Conservation (phyloP, 768 basidiomycete genomes). For the Austroboletus festivus region DNA sequence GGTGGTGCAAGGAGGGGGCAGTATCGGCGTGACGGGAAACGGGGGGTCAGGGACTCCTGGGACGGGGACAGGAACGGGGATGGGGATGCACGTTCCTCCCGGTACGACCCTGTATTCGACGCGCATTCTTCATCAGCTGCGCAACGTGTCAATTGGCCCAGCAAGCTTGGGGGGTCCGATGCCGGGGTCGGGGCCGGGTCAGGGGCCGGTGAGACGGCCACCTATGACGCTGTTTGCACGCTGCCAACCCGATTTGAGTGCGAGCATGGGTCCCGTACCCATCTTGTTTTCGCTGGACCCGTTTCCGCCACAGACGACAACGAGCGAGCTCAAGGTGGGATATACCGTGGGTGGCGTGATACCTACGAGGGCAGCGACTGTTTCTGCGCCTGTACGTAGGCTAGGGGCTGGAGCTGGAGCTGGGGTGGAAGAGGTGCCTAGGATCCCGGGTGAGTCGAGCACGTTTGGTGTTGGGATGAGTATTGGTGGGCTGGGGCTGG, state of each 20-base stretch:
- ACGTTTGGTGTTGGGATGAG: too few species aligned
- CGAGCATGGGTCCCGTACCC: conserved; percentile 54
- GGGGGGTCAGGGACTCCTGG: too few species aligned
- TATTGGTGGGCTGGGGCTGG: not conserved
- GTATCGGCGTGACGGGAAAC: too few species aligned
- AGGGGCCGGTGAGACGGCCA: conserved; percentile 22
- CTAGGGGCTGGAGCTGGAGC: too few species aligned
- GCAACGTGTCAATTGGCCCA: conserved; percentile 13
- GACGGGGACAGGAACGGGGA: conserved; percentile 5
- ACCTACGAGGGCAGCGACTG: conserved; percentile 30
- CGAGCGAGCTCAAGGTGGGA: not conserved
- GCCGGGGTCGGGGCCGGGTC: too few species aligned
- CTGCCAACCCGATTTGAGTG: conserved; percentile 48
- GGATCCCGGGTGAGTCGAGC: not conserved
- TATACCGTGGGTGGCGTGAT: not conserved
- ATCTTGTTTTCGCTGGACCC: conserved; percentile 61
- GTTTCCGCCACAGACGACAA: conserved; percentile 26
- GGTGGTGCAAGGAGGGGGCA: too few species aligned
- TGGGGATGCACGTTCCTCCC: conserved; percentile 11
- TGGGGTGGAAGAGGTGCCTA: not conserved
- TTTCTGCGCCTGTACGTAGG: conserved; percentile 31
- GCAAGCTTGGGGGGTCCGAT: too few species aligned
- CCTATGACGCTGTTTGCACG: conserved; percentile 57
- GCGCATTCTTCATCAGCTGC: conserved; percentile 25
- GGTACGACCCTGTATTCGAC: conserved; percentile 31